These are phyloP conservation scores for Saccharomycopsis lassenensis DNA, from an alignment of 805 yeast species.

Conservation along the genomic window DNA sequence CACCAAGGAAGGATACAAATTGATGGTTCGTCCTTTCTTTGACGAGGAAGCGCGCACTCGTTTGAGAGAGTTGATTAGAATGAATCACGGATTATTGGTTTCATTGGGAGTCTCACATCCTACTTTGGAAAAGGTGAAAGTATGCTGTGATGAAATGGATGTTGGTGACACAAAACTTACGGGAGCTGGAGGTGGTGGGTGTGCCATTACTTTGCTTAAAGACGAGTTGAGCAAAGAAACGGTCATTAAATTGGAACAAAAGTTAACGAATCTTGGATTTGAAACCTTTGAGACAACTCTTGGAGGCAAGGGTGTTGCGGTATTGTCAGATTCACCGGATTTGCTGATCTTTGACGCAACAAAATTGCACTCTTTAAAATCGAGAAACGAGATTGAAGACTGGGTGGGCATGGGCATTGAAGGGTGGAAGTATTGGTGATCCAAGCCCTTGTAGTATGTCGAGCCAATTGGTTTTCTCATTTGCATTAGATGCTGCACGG, in stretches of 20 bases:
- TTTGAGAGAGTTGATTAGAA: slow-evolving; percentile 52
- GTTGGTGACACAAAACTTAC: slow-evolving; percentile 89
- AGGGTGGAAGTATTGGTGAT: no score
- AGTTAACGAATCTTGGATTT: slow-evolving; percentile 40
- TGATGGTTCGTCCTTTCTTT: slow-evolving; percentile 44
- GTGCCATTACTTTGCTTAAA: slow-evolving; percentile 75
- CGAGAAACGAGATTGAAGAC: slow-evolving; percentile 6
- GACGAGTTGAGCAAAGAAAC: slow-evolving; percentile 29
- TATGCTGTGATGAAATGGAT: slow-evolving; percentile 46
- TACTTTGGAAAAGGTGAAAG: slow-evolving; percentile 63
- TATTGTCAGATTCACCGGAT: no score
- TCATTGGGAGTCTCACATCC: slow-evolving; percentile 92
- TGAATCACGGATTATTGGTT: slow-evolving; percentile 81
- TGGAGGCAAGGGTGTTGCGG: slow-evolving; percentile 87
- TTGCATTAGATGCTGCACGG: no score
- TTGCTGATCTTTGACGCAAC: no score
- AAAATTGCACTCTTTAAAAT: slow-evolving; percentile 1
- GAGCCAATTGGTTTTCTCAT: no score
- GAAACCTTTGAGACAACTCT: slow-evolving; percentile 69
- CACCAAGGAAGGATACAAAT: slow-evolving; percentile 59
- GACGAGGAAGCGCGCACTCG: slow-evolving; percentile 30
- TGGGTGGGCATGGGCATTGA: slow-evolving; percentile 1
- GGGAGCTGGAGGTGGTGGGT: slow-evolving; percentile 99
- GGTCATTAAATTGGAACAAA: slow-evolving; percentile 26
- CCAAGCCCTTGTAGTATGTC: no score